Evolutionary conservation across 1,139 yeast genomes (phyloP).

Genomic region (Taphrina flavorubra): DNA sequence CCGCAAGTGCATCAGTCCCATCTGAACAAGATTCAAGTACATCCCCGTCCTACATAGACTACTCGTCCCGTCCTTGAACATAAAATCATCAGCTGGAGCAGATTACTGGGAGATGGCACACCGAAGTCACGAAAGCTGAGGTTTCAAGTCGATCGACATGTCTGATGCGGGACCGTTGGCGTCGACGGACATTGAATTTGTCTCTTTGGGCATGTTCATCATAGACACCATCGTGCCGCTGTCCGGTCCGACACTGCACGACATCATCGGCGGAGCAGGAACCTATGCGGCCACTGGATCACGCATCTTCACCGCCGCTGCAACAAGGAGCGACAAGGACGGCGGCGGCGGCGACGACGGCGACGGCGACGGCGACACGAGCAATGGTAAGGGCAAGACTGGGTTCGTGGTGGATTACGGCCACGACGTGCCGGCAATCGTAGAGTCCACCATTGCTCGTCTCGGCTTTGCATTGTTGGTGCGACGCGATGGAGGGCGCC

Average conservation of each 20-base stretch:
- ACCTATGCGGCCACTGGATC: slow-evolving; percentile 62
- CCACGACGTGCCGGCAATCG: slow-evolving; percentile 66
- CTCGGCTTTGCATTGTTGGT: slow-evolving; percentile 71
- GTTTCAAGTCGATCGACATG: too few relatives aligned
- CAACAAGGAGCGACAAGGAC: too few relatives aligned
- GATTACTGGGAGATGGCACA: too few relatives aligned
- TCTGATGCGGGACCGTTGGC: too few relatives aligned
- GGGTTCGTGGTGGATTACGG: slow-evolving; percentile 84
- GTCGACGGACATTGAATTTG: slow-evolving; percentile 51
- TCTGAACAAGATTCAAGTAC: too few relatives aligned
- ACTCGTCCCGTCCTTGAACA: too few relatives aligned
- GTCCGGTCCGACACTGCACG: slow-evolving; percentile 55
- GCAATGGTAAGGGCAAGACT: slow-evolving; percentile 52
- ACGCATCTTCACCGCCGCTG: slow-evolving; percentile 48
- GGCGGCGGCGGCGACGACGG: too few relatives aligned
- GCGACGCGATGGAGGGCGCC: slow-evolving; percentile 60
- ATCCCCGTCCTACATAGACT: too few relatives aligned
- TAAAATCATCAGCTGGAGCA: too few relatives aligned
- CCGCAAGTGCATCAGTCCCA: too few relatives aligned
- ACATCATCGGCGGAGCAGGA: slow-evolving; percentile 90
- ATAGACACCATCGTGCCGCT: slow-evolving; percentile 82
- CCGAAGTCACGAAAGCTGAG: too few relatives aligned
- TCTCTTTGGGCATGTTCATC: slow-evolving; percentile 86
- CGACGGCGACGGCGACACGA: too few relatives aligned
- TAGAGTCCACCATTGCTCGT: slow-evolving; percentile 57